Evolutionary conservation across 2,329 filamentous ascomycete species (phyloP), one percentile per base, ranked within the genome.

Genomic region (Diplodia corticola): DNA sequence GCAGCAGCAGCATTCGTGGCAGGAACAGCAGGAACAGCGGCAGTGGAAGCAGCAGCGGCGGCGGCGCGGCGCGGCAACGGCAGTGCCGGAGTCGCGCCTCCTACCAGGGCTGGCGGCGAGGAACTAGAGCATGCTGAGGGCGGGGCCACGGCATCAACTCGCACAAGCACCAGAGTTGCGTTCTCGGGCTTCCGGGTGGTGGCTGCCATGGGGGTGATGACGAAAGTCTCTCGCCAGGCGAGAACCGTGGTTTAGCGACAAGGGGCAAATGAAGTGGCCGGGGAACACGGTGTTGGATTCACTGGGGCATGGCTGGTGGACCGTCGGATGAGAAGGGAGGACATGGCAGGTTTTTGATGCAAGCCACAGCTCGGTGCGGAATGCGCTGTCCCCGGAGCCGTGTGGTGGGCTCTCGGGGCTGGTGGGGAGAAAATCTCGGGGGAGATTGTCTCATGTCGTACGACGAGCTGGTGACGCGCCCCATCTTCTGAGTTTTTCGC

Each of bases 391-490:
- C 26, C 40, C 28, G 57, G 35, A 44, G 24, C 15, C 37, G 15
- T 15, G 37, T 17, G 17, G 26, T 30, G 33, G 37, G 20, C 13
- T 22, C 26, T 60, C 40, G 44, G 57, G 33, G 17, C 37, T 35
- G n/a, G 44, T 49, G 57, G 40, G 57, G 57, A 54, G 20, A 61
- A 61, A 61, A 61, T 49, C 40, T 61, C 57, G 57, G 37, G 53
- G 57, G 40, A 28, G 55, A 28, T 35, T 61, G 57, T 61, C 57
- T 61, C 57, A 61, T 46, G 57, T 61, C 26, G 57, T 61, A 61
- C 57, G 57, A 61, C 24, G 57, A 61, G 57, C 57, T 61, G 57
- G 40, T 61, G 57, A 61, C 57, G 57, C 57, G 57, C 57, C 57
- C 40, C 57, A 49, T 49, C 57, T 49, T 61, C 22, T 49, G 40